phyloP scores from a whole-genome alignment of 495 filamentous ascomycete genomes.

The Aspergillus sparsus region DNA sequence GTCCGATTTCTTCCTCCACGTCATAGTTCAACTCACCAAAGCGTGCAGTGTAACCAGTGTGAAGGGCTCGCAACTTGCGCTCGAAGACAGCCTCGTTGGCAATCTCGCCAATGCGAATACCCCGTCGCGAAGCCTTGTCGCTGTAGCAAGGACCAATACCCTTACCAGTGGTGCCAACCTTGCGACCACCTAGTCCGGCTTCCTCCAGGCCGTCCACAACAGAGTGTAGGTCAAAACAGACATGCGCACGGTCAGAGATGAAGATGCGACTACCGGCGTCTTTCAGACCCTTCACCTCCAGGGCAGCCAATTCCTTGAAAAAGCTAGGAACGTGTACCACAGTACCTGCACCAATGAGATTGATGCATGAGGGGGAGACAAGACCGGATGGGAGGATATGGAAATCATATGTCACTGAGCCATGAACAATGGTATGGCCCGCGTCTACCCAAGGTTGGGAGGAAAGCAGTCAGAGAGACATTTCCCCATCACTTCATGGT shows the following conservation, averaged over 20 bases:
- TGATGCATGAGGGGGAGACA: slow-evolving; percentile 72
- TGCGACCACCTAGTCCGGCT: slow-evolving; percentile 66
- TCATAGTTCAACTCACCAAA: slow-evolving; percentile 78
- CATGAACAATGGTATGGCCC: slow-evolving; percentile 62
- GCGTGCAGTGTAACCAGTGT: slow-evolving; percentile 64
- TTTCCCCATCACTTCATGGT: neutral
- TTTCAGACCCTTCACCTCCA: slow-evolving; percentile 71
- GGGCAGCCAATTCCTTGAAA: slow-evolving; percentile 77
- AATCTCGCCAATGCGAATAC: slow-evolving; percentile 74
- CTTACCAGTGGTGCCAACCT: slow-evolving; percentile 60
- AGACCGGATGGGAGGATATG: slow-evolving; percentile 75
- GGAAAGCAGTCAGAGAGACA: neutral
- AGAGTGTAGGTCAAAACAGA: slow-evolving; percentile 82
- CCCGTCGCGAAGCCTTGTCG: slow-evolving; percentile 75
- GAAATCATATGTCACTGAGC: slow-evolving; percentile 65
- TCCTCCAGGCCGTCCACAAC: slow-evolving; percentile 83
- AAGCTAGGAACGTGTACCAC: slow-evolving; percentile 85
- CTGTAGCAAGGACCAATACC: slow-evolving; percentile 81
- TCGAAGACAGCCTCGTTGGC: slow-evolving; percentile 75
- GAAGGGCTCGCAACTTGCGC: slow-evolving; percentile 66
- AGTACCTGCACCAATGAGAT: slow-evolving; percentile 82
- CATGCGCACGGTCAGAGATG: slow-evolving; percentile 78
- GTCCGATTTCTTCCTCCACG: slow-evolving; percentile 75
- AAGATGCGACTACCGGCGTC: slow-evolving; percentile 67
- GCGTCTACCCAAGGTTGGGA: slow-evolving; percentile 37